These are phyloP conservation scores for Naganishia vishniacii DNA, from an alignment of 768 basidiomycete species.

Conservation along the genomic window DNA sequence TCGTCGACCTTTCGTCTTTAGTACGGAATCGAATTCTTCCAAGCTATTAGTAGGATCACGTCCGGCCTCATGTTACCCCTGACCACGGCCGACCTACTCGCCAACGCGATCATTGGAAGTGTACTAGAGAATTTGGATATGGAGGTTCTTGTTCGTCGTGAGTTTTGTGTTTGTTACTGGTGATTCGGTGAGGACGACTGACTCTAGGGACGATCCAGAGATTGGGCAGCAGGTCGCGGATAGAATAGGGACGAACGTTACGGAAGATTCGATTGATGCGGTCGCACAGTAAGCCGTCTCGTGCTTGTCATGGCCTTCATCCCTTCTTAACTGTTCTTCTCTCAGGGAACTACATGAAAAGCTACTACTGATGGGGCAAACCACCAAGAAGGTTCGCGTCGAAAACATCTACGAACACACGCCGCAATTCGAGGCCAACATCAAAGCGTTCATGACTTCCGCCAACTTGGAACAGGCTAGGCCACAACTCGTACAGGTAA, in stretches of 20 bases:
- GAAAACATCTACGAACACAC: slow-evolving; percentile 94
- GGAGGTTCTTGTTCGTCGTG: slow-evolving; percentile 77
- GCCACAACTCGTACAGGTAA: neutral
- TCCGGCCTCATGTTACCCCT: slow-evolving; percentile 94
- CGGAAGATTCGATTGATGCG: slow-evolving; percentile 93
- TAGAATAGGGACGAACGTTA: slow-evolving; percentile 67
- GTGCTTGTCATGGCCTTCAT: neutral
- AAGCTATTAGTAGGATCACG: slow-evolving; percentile 84
- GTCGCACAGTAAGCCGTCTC: slow-evolving; percentile 60
- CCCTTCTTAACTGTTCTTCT: neutral
- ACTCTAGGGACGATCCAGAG: slow-evolving; percentile 53
- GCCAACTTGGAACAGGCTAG: slow-evolving; percentile 64
- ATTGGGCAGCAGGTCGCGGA: slow-evolving; percentile 90
- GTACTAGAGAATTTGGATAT: slow-evolving; percentile 97
- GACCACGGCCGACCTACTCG: slow-evolving; percentile 86
- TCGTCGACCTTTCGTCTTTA: neutral
- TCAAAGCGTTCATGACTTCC: slow-evolving; percentile 72
- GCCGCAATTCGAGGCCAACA: slow-evolving; percentile 82
- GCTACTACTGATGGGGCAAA: slow-evolving; percentile 83
- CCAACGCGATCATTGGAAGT: slow-evolving; percentile 89
- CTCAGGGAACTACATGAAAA: slow-evolving; percentile 76
- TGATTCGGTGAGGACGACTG: neutral
- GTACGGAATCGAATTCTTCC: slow-evolving; percentile 68
- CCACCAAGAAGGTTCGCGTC: slow-evolving; percentile 91
- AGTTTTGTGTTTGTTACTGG: slow-evolving; percentile 4